A percentile compares a stretch with the other conserved stretches of the same genome.
Conservation (phyloP, 2,329 filamentous ascomycete genomes). For the Trichoderma aggressivum region DNA sequence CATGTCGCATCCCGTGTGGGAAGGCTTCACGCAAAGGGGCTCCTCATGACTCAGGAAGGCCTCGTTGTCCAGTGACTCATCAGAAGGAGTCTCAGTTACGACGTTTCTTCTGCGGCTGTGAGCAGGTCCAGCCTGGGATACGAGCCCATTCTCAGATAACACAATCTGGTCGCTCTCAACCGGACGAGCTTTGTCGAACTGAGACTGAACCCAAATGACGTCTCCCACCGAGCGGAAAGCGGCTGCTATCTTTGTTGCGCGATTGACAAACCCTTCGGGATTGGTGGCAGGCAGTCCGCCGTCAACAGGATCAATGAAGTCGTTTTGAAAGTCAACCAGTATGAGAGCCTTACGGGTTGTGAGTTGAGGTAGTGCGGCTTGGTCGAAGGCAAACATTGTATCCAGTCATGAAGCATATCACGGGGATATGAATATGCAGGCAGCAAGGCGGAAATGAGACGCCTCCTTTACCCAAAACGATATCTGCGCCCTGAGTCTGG, state of each 20-base stretch:
- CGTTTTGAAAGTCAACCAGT: constrained; percentile 84
- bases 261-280: constrained; percentile 63
- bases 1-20: constrained; percentile 46
- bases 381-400: constrained; percentile 55
- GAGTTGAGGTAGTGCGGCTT: constrained; percentile 53
- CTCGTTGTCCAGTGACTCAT: constrained; percentile 34
- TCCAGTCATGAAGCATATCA: background rate
- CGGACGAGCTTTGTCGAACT: constrained; percentile 63
- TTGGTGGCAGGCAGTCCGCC: constrained; percentile 65
- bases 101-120: constrained; percentile 18
- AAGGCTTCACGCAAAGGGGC: constrained; percentile 43
- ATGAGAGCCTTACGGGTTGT: constrained; percentile 68
- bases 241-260: constrained; percentile 62
- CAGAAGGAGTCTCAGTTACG: background rate
- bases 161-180: constrained; percentile 53
- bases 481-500: background rate
- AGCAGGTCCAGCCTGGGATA: constrained; percentile 15
- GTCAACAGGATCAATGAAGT: constrained; percentile 65
- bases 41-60: constrained; percentile 45
- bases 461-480: background rate
- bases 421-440: background rate
- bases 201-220: constrained; percentile 81
- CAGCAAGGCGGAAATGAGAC: background rate
- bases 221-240: constrained; percentile 69
- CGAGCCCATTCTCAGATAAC: constrained; percentile 35